These are phyloP conservation scores for Dioszegia hungarica DNA, from an alignment of 768 basidiomycete species.

Conservation along the genomic window DNA sequence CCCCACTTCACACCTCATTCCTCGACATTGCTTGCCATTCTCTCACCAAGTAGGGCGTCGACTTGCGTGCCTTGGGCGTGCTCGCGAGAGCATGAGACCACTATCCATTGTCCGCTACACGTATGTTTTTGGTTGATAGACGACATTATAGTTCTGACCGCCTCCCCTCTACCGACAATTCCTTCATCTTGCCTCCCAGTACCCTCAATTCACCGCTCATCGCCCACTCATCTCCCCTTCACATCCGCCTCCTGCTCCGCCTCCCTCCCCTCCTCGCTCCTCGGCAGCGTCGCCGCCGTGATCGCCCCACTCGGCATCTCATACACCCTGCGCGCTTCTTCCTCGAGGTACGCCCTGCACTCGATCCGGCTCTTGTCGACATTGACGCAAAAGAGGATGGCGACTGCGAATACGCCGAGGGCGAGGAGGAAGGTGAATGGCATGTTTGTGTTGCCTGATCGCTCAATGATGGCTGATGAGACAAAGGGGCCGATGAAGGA, in stretches of 20 bases:
- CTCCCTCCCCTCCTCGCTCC: not conserved
- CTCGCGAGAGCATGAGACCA: no score
- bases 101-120: no score
- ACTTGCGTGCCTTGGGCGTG: no score
- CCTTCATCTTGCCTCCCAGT: no score
- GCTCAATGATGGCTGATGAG: constrained; percentile 36
- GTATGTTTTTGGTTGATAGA: no score
- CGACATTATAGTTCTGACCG: no score
- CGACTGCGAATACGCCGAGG: constrained; percentile 31
- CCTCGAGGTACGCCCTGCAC: constrained; percentile 39
- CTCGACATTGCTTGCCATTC: no score
- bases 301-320: not conserved
- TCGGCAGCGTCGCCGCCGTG: not conserved
- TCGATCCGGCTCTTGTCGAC: constrained; percentile 33
- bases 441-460: constrained; percentile 42
- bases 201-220: not conserved
- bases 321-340: constrained; percentile 31
- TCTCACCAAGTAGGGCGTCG: no score
- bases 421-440: constrained; percentile 43
- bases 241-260: not conserved
- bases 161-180: no score
- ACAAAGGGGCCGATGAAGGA: constrained; percentile 45
- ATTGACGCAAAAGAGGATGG: constrained; percentile 33
- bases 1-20: no score
- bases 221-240: not conserved